phyloP scores from a whole-genome alignment of 495 filamentous ascomycete species.

The Aspergillus bridgeri region DNA sequence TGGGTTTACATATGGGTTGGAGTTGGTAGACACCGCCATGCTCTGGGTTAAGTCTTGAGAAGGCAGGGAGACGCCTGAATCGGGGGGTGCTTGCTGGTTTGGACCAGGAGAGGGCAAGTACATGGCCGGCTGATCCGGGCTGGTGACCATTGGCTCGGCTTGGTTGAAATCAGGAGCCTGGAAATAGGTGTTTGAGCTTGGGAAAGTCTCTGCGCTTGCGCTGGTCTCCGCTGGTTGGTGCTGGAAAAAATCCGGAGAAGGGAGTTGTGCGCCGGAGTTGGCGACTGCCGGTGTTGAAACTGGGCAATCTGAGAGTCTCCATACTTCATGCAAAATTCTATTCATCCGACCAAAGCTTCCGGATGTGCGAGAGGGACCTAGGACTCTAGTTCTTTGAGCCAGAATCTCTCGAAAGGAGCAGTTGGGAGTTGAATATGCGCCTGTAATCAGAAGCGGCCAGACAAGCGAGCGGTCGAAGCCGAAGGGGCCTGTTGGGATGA shows the following conservation, averaged over 20 bases:
- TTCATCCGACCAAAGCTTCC: slow-evolving; percentile 84
- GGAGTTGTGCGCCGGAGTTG: too few relatives aligned
- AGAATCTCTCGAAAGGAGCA: slow-evolving; percentile 75
- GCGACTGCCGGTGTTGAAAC: background rate
- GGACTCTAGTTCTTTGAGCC: slow-evolving; percentile 58
- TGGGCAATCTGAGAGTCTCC: slow-evolving; percentile 63
- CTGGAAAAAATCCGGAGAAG: too few relatives aligned
- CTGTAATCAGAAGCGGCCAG: slow-evolving; percentile 87
- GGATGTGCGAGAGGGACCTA: slow-evolving; percentile 74
- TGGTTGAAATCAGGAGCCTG: too few relatives aligned
- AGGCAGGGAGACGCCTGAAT: slow-evolving; percentile 21
- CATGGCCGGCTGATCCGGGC: too few relatives aligned
- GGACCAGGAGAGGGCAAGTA: too few relatives aligned
- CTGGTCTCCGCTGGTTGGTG: too few relatives aligned
- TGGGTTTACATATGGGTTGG: background rate
- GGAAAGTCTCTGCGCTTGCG: too few relatives aligned
- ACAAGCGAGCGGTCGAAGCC: slow-evolving; percentile 88
- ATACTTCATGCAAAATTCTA: slow-evolving; percentile 73
- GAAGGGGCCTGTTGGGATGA: slow-evolving; percentile 73
- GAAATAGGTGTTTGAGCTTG: too few relatives aligned
- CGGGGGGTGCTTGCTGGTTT: background rate
- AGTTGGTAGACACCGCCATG: background rate
- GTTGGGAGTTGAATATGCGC: slow-evolving; percentile 61
- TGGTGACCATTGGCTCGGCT: too few relatives aligned
- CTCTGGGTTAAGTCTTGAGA: background rate